Evolutionary conservation across 495 filamentous ascomycete genomes (phyloP), one percentile per base, ranked within the genome.

Genomic region (Podospora pseudopauciseta): DNA sequence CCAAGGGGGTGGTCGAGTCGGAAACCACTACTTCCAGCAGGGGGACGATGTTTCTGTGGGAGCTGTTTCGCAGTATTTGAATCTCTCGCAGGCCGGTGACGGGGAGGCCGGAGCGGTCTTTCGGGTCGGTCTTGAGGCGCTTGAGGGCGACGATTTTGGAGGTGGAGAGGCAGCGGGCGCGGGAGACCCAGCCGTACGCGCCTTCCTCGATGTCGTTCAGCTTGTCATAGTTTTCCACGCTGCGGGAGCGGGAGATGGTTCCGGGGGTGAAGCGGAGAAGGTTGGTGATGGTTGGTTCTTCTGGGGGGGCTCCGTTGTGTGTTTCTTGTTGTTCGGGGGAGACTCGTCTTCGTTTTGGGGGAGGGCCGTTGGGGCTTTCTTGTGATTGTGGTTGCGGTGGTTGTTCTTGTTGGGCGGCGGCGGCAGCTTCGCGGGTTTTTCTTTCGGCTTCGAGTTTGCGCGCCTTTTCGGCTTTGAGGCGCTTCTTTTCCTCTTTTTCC

Each of bases 151-250:
- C 94, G 6, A 99, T 84, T 68, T 93, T 88, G 6, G 93, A 92
- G 1, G 95, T 96, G 3, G 83, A 83, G 13, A 84, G 85, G 76
- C 97, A 92, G 68, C 83, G 88, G 7, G 94, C 95, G 30, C 95
- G 82, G 55, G 94, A 94, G 4, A 99, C 95, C 87, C 89, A 94
- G 63, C 95, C 95, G 80, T 98, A 99, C 1, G 92, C 91, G 64
- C 95, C 95, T 78, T 99, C 95, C 76, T 98, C 95, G 73, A 99
- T 99, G 78, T 95, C 91, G 74, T 99, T 99, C 68, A 99, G 81
- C 68, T 89, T 89, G 76, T 97, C 92, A 78, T 93, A 98, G 76
- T 93, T 90, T 76, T 94, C 90, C 60, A 97, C 89, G 81, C 91
- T 90, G 70, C 92, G 85, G 74, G 90, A 92, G 56, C 87, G 87